A percentile compares a stretch with the other conserved stretches of the same genome.
phyloP scores from a whole-genome alignment of 257 asterid species.

The Forsythia suspensa region DNA sequence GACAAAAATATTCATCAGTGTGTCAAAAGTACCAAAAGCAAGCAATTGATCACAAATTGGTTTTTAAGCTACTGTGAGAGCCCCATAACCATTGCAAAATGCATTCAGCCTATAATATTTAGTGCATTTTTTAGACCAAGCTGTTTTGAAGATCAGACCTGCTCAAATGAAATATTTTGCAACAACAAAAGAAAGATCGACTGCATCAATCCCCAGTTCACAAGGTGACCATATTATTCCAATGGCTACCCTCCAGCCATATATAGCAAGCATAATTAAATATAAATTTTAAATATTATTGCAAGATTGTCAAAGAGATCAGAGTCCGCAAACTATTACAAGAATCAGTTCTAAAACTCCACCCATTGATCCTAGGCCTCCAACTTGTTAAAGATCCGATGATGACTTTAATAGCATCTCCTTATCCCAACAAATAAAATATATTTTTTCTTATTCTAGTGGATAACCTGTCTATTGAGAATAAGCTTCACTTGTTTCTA shows the following conservation, averaged over 20 bases:
- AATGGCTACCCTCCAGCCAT: constrained; percentile 7
- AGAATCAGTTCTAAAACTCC: background rate
- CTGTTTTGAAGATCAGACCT: background rate
- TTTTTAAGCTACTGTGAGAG: constrained; percentile 1
- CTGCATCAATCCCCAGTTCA: background rate
- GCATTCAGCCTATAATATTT: constrained; percentile 1
- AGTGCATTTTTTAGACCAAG: constrained; percentile 3
- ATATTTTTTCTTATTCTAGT: background rate
- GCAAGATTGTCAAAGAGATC: background rate
- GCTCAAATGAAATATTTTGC: constrained; percentile 5
- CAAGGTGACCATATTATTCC: constrained; percentile 3
- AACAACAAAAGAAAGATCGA: background rate
- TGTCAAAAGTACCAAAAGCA: background rate
- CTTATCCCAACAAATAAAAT: background rate
- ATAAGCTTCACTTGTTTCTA: background rate
- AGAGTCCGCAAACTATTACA: background rate
- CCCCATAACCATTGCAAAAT: constrained; percentile 7
- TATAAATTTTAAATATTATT: background rate
- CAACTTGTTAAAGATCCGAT: background rate
- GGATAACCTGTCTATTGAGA: background rate
- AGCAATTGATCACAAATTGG: background rate
- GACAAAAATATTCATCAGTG: background rate
- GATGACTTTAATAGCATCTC: background rate
- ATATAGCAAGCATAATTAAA: background rate
- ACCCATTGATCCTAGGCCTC: background rate